These are phyloP conservation scores for Ilyonectria robusta DNA, from an alignment of 2,329 filamentous ascomycete genomes.

Conservation along the genomic window DNA sequence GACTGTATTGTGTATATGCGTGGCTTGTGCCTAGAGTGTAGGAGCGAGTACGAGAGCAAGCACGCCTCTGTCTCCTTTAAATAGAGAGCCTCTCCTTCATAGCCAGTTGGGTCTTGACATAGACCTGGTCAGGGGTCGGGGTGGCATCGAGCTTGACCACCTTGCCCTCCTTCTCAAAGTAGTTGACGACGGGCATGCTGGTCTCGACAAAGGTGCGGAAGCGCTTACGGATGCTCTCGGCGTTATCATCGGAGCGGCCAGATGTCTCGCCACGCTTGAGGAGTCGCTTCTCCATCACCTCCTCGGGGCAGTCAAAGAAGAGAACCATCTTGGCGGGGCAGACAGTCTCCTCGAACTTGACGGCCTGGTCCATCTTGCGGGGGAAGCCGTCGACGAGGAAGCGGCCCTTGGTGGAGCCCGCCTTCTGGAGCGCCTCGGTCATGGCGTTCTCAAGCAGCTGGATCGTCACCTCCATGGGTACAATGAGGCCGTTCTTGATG, in stretches of 20 bases:
- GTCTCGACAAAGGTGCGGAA: constrained; percentile 96
- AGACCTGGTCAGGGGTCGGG: constrained; percentile 74
- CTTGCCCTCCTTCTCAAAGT: constrained; percentile 81
- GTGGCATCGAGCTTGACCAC: constrained; percentile 87
- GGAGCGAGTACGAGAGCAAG: not conserved
- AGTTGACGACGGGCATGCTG: constrained; percentile 96
- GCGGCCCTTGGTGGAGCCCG: constrained; percentile 68
- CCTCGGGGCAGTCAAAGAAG: constrained; percentile 95
- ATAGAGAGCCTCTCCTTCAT: constrained; percentile 61
- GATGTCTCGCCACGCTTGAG: constrained; percentile 93
- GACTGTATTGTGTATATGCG: constrained; percentile 17
- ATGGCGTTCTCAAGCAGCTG: constrained; percentile 95
- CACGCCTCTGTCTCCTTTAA: constrained; percentile 29
- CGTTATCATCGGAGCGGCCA: constrained; percentile 93
- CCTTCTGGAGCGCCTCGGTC: constrained; percentile 74
- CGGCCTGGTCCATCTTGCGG: constrained; percentile 95
- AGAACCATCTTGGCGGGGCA: constrained; percentile 88
- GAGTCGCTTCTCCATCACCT: constrained; percentile 86
- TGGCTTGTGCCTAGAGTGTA: constrained; percentile 5
- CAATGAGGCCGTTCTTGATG: constrained; percentile 95
- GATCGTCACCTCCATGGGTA: constrained; percentile 99
- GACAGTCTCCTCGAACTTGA: constrained; percentile 92
- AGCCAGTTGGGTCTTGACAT: constrained; percentile 65
- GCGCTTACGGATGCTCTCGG: constrained; percentile 94
- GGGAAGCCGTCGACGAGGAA: constrained; percentile 91